Percentiles rank a stretch among this genome's conserved stretches.
These are phyloP conservation scores for Epichloe scottii DNA, from an alignment of 2,329 filamentous ascomycete genomes.

Conservation along the genomic window DNA sequence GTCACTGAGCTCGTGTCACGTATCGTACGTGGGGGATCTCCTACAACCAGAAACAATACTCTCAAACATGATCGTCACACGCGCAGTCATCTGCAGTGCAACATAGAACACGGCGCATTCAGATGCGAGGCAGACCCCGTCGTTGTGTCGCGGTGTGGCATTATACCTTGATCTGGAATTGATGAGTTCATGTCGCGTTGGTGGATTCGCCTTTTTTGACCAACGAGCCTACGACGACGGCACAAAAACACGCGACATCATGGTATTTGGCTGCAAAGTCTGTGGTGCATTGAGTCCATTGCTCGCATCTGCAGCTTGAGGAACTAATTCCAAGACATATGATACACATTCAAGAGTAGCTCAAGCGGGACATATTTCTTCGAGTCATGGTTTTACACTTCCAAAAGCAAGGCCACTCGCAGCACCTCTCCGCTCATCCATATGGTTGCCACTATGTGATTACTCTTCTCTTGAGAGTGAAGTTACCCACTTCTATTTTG, in stretches of 20 bases:
- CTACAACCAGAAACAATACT: not conserved
- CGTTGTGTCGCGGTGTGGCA: not conserved
- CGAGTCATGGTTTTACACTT: too few relatives aligned
- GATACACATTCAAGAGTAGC: not conserved
- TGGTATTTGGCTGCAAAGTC: not conserved
- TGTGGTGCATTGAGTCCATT: not conserved
- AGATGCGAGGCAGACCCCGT: not conserved
- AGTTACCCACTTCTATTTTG: too few relatives aligned
- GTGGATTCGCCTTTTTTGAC: not conserved
- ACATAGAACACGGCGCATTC: not conserved
- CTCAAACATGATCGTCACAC: not conserved
- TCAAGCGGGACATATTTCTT: too few relatives aligned
- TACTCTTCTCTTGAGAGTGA: too few relatives aligned
- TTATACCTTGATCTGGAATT: slow-evolving; percentile 1
- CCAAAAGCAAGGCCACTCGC: too few relatives aligned
- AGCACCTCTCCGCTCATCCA: too few relatives aligned
- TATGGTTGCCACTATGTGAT: too few relatives aligned
- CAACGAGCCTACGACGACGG: not conserved
- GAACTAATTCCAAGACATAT: not conserved
- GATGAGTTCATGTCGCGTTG: not conserved
- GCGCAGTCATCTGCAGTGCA: not conserved
- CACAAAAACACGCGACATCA: not conserved
- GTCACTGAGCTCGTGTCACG: not conserved
- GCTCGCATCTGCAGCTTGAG: not conserved
- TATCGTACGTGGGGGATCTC: not conserved